Base-by-base conservation (phyloP, 75 land plant genomes). In the Pinus taeda region DNA sequence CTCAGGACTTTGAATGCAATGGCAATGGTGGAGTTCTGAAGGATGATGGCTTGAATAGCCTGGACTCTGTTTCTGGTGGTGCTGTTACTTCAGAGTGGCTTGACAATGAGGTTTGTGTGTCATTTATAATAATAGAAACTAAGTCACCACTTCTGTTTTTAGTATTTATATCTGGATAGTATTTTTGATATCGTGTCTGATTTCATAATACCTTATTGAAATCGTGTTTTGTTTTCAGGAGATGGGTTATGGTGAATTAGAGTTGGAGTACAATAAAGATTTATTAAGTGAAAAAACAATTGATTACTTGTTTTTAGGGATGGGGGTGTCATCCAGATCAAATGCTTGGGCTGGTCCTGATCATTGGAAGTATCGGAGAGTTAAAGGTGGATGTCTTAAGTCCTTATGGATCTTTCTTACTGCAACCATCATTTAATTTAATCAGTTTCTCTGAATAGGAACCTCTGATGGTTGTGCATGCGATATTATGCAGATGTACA, bases 321-420 rank as follows among this genome's bases (percentile, higher is more conserved):
- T 91, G 80, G 93, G 88, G 39, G 60, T 91, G 22, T 42, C 82
- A 59, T 81, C 86, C 14, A 90, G 85, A 73, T 73, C 85, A 62
- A 96, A 96, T 85, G 86, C 90, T 26, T 96, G 99, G 99, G 99
- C 99, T 45, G 99, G 99, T 57, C 95, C 98, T 36, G 95, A 92
- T 42, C 94, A 96, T 69, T 96, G 99, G 99, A 96, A 94, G 78
- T 96, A 84, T 75, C 79, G 71, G 29, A 94, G 76, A 88, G 76
- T 74, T 83, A 59, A 93, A 91, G 83, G 94, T 94, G 91, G 63
- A 18, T 7, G 4, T 22, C 18, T 49, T 53, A 3, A 8, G 86
- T 59, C 87, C 85, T 61, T 84, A 69, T 9, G 89, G 85, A 84
- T 63, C 91, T 71, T 87, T 81, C 65, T 76, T 85, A 60, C 82